A percentile compares a stretch with the other conserved stretches of the same genome.
Evolutionary conservation across 163 green algal genomes (phyloP).

Genomic region (Volvox carteri): DNA sequence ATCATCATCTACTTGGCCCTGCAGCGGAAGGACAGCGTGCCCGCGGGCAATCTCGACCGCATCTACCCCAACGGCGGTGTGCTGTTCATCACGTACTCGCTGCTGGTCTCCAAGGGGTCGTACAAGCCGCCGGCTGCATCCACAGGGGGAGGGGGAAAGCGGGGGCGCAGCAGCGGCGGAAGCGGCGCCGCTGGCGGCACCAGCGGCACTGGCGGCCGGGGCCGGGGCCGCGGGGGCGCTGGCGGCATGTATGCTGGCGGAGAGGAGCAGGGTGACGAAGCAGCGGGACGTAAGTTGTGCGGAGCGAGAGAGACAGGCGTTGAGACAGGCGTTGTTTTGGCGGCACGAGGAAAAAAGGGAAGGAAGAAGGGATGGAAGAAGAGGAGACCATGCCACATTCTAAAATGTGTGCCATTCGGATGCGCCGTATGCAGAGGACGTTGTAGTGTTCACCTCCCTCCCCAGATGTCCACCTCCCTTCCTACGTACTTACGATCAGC

Average conservation of each 20-base stretch:
- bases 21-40: slow-evolving; percentile 64
- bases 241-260: no score
- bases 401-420: no score
- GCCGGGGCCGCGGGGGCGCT: neutral
- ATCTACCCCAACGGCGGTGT: slow-evolving; percentile 67
- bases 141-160: neutral
- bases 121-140: slow-evolving; percentile 23
- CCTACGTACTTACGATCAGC: no score
- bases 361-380: no score
- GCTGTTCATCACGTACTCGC: slow-evolving; percentile 80
- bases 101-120: slow-evolving; percentile 53
- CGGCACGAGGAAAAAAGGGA: no score
- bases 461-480: no score
- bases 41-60: slow-evolving; percentile 68
- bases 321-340: no score
- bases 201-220: neutral
- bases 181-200: neutral
- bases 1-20: no score
- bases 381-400: no score
- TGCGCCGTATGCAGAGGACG: no score
- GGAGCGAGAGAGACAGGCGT: neutral
- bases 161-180: slow-evolving; percentile 3
- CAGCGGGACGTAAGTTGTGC: slow-evolving; percentile 16
- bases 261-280: neutral
- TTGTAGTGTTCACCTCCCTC: no score